Conservation (phyloP, 371 early-diverging fungal genomes). For the Actinomucor elegans region DNA sequence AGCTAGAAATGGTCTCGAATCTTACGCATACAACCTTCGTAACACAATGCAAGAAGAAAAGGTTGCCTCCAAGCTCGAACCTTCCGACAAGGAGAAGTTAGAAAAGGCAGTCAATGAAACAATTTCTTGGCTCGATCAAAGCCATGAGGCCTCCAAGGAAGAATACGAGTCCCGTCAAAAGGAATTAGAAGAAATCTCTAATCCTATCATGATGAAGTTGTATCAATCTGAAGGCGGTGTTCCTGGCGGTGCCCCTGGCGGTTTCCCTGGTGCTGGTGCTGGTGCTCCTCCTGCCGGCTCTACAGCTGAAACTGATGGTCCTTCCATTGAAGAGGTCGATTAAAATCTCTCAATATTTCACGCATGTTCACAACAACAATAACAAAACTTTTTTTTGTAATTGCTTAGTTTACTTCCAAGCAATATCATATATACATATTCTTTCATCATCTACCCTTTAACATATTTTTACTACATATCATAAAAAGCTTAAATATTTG, state of each 20-base stretch:
- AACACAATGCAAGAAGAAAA: conserved; percentile 80
- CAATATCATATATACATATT: neutral
- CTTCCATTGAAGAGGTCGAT: conserved; percentile 51
- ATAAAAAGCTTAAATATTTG: no score
- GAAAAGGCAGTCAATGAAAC: conserved; percentile 80
- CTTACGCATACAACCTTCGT: conserved; percentile 85
- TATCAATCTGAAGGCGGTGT: conserved; percentile 74
- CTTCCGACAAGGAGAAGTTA: conserved; percentile 77
- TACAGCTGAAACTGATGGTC: conserved; percentile 69
- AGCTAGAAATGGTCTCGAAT: conserved; percentile 86
- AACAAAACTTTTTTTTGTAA: neutral
- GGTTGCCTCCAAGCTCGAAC: conserved; percentile 65
- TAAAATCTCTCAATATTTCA: conserved; percentile 26
- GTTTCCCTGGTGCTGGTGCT: conserved; percentile 71
- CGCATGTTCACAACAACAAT: neutral
- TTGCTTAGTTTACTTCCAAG: neutral
- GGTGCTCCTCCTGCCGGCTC: conserved; percentile 44
- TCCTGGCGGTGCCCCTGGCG: conserved; percentile 72
- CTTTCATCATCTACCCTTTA: neutral
- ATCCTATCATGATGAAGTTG: conserved; percentile 87
- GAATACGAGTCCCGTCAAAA: conserved; percentile 87
- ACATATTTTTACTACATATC: neutral
- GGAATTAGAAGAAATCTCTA: conserved; percentile 85
- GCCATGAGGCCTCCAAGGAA: conserved; percentile 87
- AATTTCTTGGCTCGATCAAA: conserved; percentile 85